phyloP scores from a whole-genome alignment of 116 monocot genomes.

The Cymodocea nodosa region DNA sequence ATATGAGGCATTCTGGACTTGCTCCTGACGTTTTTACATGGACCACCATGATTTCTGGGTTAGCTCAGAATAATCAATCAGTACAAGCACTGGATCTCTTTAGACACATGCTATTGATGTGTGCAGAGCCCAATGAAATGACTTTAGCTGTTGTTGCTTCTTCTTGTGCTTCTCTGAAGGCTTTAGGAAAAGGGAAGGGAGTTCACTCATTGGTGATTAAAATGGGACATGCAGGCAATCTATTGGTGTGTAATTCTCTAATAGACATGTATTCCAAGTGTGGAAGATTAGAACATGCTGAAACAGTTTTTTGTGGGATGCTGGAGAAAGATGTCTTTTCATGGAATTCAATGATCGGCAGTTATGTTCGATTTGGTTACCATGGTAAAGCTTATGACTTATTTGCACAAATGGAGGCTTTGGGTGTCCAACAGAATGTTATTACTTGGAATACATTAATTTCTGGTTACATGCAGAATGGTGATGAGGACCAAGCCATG shows the following conservation, averaged over 20 bases:
- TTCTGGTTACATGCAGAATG: conserved; percentile 65
- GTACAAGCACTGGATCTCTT: conserved; percentile 48
- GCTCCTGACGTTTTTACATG: conserved; percentile 71
- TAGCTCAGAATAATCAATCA: conserved; percentile 41
- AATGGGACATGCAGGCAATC: conserved; percentile 15
- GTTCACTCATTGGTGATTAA: conserved; percentile 54
- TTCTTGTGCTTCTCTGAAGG: conserved; percentile 57
- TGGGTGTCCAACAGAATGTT: conserved; percentile 41
- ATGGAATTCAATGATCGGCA: conserved; percentile 88
- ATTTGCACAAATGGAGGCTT: conserved; percentile 61
- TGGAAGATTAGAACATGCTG: conserved; percentile 41
- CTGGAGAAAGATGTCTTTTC: conserved; percentile 58
- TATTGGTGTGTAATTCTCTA: conserved; percentile 58
- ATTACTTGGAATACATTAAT: conserved; percentile 90
- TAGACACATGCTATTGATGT: conserved; percentile 34
- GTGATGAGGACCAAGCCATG: conserved; percentile 68
- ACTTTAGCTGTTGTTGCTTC: conserved; percentile 56
- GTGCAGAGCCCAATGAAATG: conserved; percentile 61
- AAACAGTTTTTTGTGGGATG: conserved; percentile 34
- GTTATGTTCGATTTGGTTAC: conserved; percentile 58
- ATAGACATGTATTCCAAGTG: conserved; percentile 84
- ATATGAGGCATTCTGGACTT: conserved; percentile 47
- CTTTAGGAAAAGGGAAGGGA: conserved; percentile 34
- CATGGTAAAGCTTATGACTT: conserved; percentile 68
- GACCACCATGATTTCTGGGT: conserved; percentile 80